Conservation (phyloP, 2,329 filamentous ascomycete species). For the Aspergillus fijiensis region DNA sequence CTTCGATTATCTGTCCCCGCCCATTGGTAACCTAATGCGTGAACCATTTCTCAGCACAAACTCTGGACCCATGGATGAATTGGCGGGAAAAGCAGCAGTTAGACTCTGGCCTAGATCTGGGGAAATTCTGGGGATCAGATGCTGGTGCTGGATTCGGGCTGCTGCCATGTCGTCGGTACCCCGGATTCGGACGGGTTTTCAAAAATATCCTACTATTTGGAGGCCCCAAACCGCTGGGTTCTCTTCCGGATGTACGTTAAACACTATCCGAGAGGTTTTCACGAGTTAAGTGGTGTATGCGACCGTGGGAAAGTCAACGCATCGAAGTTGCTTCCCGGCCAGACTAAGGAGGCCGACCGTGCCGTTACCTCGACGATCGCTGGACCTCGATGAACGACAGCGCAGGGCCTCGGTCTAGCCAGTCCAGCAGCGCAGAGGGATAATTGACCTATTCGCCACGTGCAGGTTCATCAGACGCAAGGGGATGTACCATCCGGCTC, state of each 20-base stretch:
- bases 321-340: no score
- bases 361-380: neutral
- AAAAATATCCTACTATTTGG: neutral
- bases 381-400: neutral
- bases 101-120: neutral
- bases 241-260: no score
- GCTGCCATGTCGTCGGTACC: neutral
- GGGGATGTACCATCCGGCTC: neutral
- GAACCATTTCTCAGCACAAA: neutral
- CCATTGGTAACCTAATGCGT: no score
- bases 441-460: neutral
- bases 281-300: no score
- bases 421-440: neutral
- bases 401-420: neutral
- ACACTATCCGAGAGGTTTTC: neutral
- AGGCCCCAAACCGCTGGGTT: neutral
- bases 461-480: neutral
- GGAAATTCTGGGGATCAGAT: neutral
- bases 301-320: no score
- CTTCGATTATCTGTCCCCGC: no score
- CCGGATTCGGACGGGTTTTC: neutral
- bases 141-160: neutral
- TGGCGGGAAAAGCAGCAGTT: neutral
- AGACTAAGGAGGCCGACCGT: no score
- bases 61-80: neutral